A percentile compares a stretch with the other conserved stretches of the same genome.
These are phyloP conservation scores for Penicillium brasilianum DNA, from an alignment of 2,329 filamentous ascomycete species.

Conservation along the genomic window DNA sequence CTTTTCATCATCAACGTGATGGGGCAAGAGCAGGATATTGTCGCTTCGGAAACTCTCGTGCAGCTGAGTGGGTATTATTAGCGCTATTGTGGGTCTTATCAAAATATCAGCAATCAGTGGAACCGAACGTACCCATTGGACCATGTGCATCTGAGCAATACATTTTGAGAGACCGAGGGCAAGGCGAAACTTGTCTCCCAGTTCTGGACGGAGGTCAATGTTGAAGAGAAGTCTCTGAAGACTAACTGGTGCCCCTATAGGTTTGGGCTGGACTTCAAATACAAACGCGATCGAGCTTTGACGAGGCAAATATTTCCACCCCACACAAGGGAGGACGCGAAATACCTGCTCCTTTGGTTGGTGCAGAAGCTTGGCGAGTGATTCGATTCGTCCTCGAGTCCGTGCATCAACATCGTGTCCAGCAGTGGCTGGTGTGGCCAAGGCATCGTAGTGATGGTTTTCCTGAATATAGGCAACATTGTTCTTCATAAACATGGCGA, in stretches of 20 bases:
- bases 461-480: slow-evolving; percentile 12
- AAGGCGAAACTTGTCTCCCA: slow-evolving; percentile 16
- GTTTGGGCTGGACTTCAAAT: slow-evolving; percentile 14
- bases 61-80: slow-evolving; percentile 10
- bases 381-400: slow-evolving; percentile 10
- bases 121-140: slow-evolving; percentile 13
- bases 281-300: slow-evolving; percentile 15
- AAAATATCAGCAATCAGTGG: not conserved
- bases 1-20: not conserved
- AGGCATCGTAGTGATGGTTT: slow-evolving; percentile 11
- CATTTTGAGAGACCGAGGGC: slow-evolving; percentile 11
- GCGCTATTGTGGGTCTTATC: not conserved
- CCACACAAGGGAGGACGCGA: slow-evolving; percentile 12
- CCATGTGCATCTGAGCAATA: slow-evolving; percentile 17
- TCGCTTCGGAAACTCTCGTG: slow-evolving; percentile 17
- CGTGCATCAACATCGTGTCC: slow-evolving; percentile 1
- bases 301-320: slow-evolving; percentile 15
- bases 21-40: slow-evolving; percentile 12
- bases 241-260: slow-evolving; percentile 14
- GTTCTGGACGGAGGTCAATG: slow-evolving; percentile 6
- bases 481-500: slow-evolving; percentile 11
- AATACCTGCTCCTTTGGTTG: slow-evolving; percentile 16
- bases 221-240: slow-evolving; percentile 11
- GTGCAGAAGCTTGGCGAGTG: slow-evolving; percentile 13
- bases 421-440: not conserved